Evolutionary conservation across 805 yeast species (phyloP), one percentile per base, ranked within the genome.

Genomic region (Wickerhamiella kurtzmanii): DNA sequence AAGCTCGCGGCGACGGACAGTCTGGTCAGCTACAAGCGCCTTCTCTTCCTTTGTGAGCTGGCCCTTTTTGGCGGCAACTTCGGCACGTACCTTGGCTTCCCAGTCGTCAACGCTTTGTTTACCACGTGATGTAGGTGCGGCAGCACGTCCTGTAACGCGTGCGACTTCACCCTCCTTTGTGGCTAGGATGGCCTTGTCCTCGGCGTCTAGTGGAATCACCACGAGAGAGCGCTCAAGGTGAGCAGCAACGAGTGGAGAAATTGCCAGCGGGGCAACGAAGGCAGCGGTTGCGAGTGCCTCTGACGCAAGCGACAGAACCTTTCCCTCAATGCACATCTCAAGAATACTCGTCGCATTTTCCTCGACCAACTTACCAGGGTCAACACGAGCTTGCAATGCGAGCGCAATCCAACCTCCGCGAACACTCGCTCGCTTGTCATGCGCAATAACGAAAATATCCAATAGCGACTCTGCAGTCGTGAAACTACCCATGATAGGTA

Each of bases 11-110:
- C 96, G 73, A 20, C 82, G 72, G 2, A 50, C 59, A 0, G 74
- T 59, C 60, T 92, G 97, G 51, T 74, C 72, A 0, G 62, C 67
- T 18, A 87, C 54, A 57, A 85, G 89, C 0, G 58, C 66, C 51
- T 77, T 82, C 50, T 92, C 95, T 58, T 88, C 96, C 53, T 77
- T 80, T 2, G 94, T 72, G 37, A 80, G 67, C 57, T 82, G 55
- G 8, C 58, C 58, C 51, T 73, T 71, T 60, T 78, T 78, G 45
- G 71, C 70, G 1, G 81, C 79, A 35, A 87, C 69, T 57, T 86
- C 89, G 52, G 77, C 77, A 56, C 89, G 76, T 28, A 92, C 73
- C 44, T 75, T 74, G 54, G 80, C 87, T 60, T 92, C 98, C 97
- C 97, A 89, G 58, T 76, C 76, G 13, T 77, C 76, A 3, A 65